Evolutionary conservation across 2,329 filamentous ascomycete species (phyloP).

Genomic region (Colletotrichum agaves): DNA sequence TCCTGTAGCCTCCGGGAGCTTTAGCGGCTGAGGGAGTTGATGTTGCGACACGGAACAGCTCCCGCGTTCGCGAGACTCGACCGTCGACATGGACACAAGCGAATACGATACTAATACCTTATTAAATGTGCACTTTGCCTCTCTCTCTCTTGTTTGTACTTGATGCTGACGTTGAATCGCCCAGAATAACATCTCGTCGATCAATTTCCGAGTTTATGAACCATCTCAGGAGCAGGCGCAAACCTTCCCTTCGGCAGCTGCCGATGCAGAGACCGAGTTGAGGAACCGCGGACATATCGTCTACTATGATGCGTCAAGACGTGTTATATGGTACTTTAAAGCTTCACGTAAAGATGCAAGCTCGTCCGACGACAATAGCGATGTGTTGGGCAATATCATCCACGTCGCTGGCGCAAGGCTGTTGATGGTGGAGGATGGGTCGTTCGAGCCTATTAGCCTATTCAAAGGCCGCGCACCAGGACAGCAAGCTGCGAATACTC

Average conservation of each 20-base stretch:
- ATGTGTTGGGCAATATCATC: constrained; percentile 51
- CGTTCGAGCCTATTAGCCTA: constrained; percentile 60
- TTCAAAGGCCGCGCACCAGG: constrained; percentile 55
- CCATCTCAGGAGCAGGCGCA: constrained; percentile 55
- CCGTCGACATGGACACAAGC: constrained; percentile 69
- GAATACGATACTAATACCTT: constrained; percentile 72
- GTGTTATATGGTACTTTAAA: constrained; percentile 66
- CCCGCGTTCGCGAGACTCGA: constrained; percentile 40
- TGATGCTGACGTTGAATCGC: constrained; percentile 35
- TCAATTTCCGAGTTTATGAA: constrained; percentile 67
- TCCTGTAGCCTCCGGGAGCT: constrained; percentile 29
- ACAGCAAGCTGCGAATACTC: constrained; percentile 55
- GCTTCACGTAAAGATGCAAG: constrained; percentile 55
- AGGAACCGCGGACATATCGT: constrained; percentile 65
- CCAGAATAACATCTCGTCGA: constrained; percentile 67
- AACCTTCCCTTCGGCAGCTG: constrained; percentile 56
- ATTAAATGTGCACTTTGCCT: constrained; percentile 61
- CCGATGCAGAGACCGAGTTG: constrained; percentile 63
- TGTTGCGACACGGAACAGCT: constrained; percentile 36
- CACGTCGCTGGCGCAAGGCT: constrained; percentile 58
- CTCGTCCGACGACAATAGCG: constrained; percentile 27
- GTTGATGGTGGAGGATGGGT: constrained; percentile 58
- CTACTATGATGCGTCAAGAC: constrained; percentile 61
- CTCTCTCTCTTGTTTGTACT: background rate
- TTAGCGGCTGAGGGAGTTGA: constrained; percentile 37